These are phyloP conservation scores for Hypoxylon sp. DNA, from an alignment of 2,329 filamentous ascomycete species.

Conservation along the genomic window DNA sequence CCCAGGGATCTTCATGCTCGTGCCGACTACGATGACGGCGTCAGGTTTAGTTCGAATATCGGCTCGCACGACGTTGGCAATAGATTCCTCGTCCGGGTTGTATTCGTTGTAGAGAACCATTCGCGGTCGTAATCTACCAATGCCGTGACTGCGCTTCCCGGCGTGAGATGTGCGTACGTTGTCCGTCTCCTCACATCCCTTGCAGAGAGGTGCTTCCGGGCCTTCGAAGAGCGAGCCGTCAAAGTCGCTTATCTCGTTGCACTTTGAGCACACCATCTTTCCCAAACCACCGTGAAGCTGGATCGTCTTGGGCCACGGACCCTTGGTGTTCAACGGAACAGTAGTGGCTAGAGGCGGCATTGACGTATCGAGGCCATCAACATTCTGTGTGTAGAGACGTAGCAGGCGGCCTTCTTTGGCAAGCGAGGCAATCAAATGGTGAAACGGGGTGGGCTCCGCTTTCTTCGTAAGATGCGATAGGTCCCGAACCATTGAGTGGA, in stretches of 20 bases:
- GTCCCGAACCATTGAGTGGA: constrained; percentile 96
- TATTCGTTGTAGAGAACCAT: constrained; percentile 98
- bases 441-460: constrained; percentile 88
- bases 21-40: constrained; percentile 94
- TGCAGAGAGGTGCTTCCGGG: constrained; percentile 85
- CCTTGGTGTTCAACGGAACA: constrained; percentile 85
- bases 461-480: constrained; percentile 83
- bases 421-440: constrained; percentile 92
- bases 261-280: constrained; percentile 98
- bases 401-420: constrained; percentile 88
- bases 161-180: constrained; percentile 79
- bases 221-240: constrained; percentile 85
- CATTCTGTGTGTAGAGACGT: constrained; percentile 95
- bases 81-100: constrained; percentile 96
- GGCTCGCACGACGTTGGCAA: constrained; percentile 88
- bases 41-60: constrained; percentile 90
- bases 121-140: constrained; percentile 88
- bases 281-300: constrained; percentile 94
- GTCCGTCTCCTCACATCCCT: constrained; percentile 81
- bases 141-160: constrained; percentile 92
- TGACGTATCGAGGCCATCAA: constrained; percentile 92
- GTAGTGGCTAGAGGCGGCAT: constrained; percentile 84
- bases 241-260: constrained; percentile 81
- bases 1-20: constrained; percentile 94
- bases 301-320: constrained; percentile 92